Percentiles rank a stretch among this genome's conserved stretches.
phyloP scores from a whole-genome alignment of 2,329 filamentous ascomycete species.

The Chrysoporthe deuterocubensis region DNA sequence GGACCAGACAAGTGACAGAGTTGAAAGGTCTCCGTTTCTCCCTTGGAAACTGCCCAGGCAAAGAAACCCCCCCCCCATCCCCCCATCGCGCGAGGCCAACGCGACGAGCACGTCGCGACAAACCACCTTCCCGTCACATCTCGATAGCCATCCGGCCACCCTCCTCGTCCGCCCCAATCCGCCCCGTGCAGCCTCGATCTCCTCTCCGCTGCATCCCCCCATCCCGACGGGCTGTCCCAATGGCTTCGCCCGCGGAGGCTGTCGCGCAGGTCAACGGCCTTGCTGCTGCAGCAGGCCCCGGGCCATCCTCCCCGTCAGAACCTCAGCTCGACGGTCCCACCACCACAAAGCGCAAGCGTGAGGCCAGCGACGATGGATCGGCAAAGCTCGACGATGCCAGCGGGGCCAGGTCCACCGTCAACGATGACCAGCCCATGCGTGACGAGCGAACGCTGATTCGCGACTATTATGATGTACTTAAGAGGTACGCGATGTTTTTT shows the following conservation, averaged over 20 bases:
- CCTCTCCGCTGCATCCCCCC: neutral
- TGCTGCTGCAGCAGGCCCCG: slow-evolving; percentile 22
- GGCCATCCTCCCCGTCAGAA: slow-evolving; percentile 30
- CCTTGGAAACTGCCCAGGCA: slow-evolving; percentile 24
- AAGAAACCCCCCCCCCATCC: slow-evolving; percentile 11
- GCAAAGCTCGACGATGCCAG: slow-evolving; percentile 31
- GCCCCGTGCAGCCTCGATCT: neutral
- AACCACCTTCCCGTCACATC: slow-evolving; percentile 21
- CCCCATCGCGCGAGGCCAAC: slow-evolving; percentile 25
- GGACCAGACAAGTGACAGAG: slow-evolving; percentile 10
- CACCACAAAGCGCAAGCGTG: slow-evolving; percentile 62
- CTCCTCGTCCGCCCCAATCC: neutral
- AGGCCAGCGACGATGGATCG: slow-evolving; percentile 43
- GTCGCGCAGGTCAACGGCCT: slow-evolving; percentile 34
- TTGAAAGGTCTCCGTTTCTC: slow-evolving; percentile 18
- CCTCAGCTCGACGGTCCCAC: slow-evolving; percentile 23
- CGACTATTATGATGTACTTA: slow-evolving; percentile 48
- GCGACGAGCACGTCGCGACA: slow-evolving; percentile 26
- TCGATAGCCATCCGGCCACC: slow-evolving; percentile 8
- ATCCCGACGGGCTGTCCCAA: slow-evolving; percentile 28
- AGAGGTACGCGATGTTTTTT: slow-evolving; percentile 42
- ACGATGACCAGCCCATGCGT: slow-evolving; percentile 33
- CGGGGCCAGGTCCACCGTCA: slow-evolving; percentile 35
- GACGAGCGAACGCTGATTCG: slow-evolving; percentile 43
- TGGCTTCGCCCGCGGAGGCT: slow-evolving; percentile 38